phyloP scores from a whole-genome alignment of 140 eudicot genomes.

The Anethum foeniculum region DNA sequence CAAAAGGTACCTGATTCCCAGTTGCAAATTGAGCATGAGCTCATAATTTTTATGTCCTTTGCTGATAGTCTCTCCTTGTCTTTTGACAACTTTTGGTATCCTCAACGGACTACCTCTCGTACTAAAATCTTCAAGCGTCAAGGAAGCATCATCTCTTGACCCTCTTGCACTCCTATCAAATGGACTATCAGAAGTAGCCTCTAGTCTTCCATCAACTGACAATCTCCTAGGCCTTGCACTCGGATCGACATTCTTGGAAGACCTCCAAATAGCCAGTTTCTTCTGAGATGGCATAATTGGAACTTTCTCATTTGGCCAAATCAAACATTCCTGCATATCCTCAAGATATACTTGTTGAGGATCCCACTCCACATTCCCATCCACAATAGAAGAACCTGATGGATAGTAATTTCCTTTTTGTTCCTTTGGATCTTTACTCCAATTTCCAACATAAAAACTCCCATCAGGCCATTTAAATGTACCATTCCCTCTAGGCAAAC shows the following conservation, averaged over 20 bases:
- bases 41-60: constrained; percentile 96
- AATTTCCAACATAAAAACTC: constrained; percentile 55
- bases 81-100: constrained; percentile 57
- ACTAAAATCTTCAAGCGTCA: constrained; percentile 22
- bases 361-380: constrained; percentile 45
- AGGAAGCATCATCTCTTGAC: constrained; percentile 35
- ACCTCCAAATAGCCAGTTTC: constrained; percentile 81
- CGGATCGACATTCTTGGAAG: constrained; percentile 45
- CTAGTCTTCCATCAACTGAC: constrained; percentile 77
- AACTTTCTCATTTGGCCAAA: constrained; percentile 62
- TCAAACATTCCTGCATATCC: constrained; percentile 39
- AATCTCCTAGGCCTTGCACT: constrained; percentile 53
- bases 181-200: constrained; percentile 28
- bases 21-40: constrained; percentile 87
- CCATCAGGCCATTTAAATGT: constrained; percentile 46
- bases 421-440: constrained; percentile 61
- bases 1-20: constrained; percentile 69
- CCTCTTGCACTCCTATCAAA: constrained; percentile 26
- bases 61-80: constrained; percentile 74
- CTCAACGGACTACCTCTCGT: constrained; percentile 44
- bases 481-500: constrained; percentile 73
- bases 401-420: constrained; percentile 47
- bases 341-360: constrained; percentile 49
- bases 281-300: constrained; percentile 76
- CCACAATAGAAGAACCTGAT: constrained; percentile 24